Conservation (phyloP, 2,329 filamentous ascomycete genomes). For the Diaporthe batatas region DNA sequence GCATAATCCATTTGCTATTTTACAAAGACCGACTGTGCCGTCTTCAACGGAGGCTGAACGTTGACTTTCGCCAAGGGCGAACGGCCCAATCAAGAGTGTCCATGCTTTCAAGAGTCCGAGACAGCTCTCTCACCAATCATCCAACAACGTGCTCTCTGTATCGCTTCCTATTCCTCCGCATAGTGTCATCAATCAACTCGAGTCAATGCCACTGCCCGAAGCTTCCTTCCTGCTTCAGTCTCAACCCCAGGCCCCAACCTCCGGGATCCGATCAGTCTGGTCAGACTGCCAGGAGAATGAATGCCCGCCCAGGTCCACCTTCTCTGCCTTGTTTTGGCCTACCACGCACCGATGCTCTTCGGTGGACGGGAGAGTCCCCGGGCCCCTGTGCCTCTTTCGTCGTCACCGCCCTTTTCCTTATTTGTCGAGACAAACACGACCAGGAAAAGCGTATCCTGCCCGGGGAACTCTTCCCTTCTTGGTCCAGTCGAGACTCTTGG, state of each 20-base stretch:
- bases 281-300: neutral
- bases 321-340: constrained; percentile 12
- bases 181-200: constrained; percentile 11
- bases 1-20: neutral
- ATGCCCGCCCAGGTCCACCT: neutral
- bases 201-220: constrained; percentile 26
- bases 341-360: neutral
- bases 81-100: constrained; percentile 20
- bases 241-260: constrained; percentile 11
- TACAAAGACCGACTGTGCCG: neutral
- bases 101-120: constrained; percentile 21
- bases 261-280: neutral
- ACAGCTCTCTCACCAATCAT: constrained; percentile 37
- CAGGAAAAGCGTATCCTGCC: neutral
- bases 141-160: constrained; percentile 38
- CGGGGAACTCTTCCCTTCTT: constrained; percentile 3
- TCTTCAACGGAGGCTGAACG: constrained; percentile 22
- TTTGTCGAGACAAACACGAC: neutral
- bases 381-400: neutral
- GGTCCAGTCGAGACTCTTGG: neutral
- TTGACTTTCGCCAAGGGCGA: constrained; percentile 32
- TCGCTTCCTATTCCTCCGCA: constrained; percentile 9
- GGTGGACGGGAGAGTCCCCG: neutral
- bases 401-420: constrained; percentile 9
- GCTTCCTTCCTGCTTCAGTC: constrained; percentile 30